phyloP scores from a whole-genome alignment of 805 yeast genomes.

The Pichia sporocuriosa region DNA sequence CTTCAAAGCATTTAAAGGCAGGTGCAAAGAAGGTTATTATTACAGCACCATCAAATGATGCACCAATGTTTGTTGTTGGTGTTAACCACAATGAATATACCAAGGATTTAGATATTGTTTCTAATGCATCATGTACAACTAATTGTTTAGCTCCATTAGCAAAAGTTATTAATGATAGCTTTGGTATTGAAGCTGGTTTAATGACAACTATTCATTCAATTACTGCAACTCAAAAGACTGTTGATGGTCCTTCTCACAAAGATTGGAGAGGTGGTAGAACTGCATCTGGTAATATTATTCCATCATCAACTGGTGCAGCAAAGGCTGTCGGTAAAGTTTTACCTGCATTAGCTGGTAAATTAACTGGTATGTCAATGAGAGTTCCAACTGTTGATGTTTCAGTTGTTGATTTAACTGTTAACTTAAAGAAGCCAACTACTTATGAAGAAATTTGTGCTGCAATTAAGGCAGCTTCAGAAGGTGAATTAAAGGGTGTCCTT shows the following conservation, averaged over 20 bases:
- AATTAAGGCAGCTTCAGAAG: slow-evolving; percentile 73
- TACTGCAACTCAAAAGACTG: slow-evolving; percentile 95
- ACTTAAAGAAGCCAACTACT: slow-evolving; percentile 67
- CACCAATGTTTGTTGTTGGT: slow-evolving; percentile 93
- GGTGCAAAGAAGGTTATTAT: slow-evolving; percentile 95
- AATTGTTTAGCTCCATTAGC: slow-evolving; percentile 94
- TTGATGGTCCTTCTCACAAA: slow-evolving; percentile 95
- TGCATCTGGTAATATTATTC: slow-evolving; percentile 91
- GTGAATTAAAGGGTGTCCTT: slow-evolving; percentile 70
- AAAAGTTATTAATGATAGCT: slow-evolving; percentile 78
- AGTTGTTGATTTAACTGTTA: slow-evolving; percentile 86
- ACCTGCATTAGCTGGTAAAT: slow-evolving; percentile 85
- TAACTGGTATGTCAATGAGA: slow-evolving; percentile 90
- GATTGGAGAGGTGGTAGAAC: slow-evolving; percentile 99
- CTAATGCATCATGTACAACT: slow-evolving; percentile 95
- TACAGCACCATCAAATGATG: slow-evolving; percentile 91
- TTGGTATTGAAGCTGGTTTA: slow-evolving; percentile 85
- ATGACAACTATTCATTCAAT: slow-evolving; percentile 96
- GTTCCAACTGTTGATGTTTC: slow-evolving; percentile 93
- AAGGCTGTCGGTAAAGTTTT: slow-evolving; percentile 96
- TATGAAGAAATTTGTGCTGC: slow-evolving; percentile 77
- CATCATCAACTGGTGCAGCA: slow-evolving; percentile 96
- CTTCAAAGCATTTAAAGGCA: slow-evolving; percentile 75
- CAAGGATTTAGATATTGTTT: slow-evolving; percentile 66
- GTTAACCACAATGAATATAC: slow-evolving; percentile 79